Evolutionary conservation across 257 asterid species (phyloP).

Genomic region (Nemophila menziesii): DNA sequence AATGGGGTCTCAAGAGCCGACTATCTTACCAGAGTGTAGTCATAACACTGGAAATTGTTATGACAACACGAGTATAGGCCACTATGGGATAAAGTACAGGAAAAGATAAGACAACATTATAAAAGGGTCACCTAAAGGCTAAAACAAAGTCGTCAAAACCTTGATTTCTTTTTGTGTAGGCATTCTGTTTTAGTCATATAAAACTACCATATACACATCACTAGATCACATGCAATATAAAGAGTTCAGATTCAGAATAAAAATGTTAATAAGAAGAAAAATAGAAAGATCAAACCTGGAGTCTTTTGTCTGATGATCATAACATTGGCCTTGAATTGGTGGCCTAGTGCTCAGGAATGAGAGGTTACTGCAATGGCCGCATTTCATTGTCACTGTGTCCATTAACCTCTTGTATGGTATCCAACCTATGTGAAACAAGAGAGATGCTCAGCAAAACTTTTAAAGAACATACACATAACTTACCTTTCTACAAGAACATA

Average conservation of each 20-base stretch:
- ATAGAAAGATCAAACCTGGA: constrained; percentile 20
- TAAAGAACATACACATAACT: not conserved
- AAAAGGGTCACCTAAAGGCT: no score
- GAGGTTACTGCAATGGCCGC: constrained; percentile 96
- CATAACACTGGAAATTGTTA: no score
- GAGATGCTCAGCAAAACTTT: not conserved
- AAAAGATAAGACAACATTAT: no score
- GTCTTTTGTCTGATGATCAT: constrained; percentile 47
- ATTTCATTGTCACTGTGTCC: constrained; percentile 92
- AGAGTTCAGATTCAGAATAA: not conserved
- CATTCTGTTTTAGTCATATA: no score
- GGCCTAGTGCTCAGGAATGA: constrained; percentile 71
- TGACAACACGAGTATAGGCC: no score
- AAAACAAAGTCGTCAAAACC: no score
- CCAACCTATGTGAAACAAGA: constrained; percentile 27
- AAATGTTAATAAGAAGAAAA: not conserved
- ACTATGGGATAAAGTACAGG: no score
- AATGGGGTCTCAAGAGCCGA: no score
- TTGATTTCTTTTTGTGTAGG: no score
- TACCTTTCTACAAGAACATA: not conserved
- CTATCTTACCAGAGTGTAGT: no score
- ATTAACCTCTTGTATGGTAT: constrained; percentile 87
- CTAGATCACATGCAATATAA: no score
- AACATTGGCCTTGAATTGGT: constrained; percentile 46
- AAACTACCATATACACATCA: no score